A percentile compares a stretch with the other conserved stretches of the same genome.
These are phyloP conservation scores for Extremus antarcticus DNA, from an alignment of 495 filamentous ascomycete genomes.

Conservation along the genomic window DNA sequence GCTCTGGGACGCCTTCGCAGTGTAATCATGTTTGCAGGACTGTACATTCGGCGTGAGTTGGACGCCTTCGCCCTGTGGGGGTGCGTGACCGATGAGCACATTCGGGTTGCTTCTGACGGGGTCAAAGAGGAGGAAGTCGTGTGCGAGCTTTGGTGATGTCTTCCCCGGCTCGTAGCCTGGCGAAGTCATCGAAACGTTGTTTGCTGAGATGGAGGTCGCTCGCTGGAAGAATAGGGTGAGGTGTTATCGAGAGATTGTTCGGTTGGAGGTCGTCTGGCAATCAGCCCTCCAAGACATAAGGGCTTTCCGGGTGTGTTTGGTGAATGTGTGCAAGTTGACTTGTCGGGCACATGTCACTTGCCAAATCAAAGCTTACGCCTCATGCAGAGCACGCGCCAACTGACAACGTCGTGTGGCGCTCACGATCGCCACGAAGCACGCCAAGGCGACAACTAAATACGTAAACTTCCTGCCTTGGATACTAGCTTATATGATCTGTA, in stretches of 20 bases:
- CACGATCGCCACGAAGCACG: neutral
- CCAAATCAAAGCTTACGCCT: neutral
- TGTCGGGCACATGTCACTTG: neutral
- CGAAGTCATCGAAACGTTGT: neutral
- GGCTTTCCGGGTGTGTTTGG: too few relatives aligned
- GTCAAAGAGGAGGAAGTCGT: slow-evolving; percentile 49
- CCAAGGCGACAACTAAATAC: neutral
- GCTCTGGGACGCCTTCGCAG: slow-evolving; percentile 43
- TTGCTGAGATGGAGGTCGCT: neutral
- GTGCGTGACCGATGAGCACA: slow-evolving; percentile 42
- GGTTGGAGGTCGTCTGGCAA: too few relatives aligned
- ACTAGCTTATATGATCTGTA: too few relatives aligned
- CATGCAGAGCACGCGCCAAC: neutral
- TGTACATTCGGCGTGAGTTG: slow-evolving; percentile 5
- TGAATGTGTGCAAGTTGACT: neutral
- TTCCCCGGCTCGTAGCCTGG: slow-evolving; percentile 38
- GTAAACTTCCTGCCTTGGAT: too few relatives aligned
- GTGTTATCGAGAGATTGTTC: too few relatives aligned
- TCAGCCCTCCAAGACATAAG: too few relatives aligned
- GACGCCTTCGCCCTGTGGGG: slow-evolving; percentile 18
- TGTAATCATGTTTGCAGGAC: slow-evolving; percentile 47
- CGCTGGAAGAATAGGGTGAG: too few relatives aligned
- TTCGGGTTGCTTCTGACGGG: slow-evolving; percentile 36
- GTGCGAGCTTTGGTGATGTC: slow-evolving; percentile 48
- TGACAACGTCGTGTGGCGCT: neutral